Evolutionary conservation across 2,329 filamentous ascomycete genomes (phyloP).

Genomic region (Endocalyx cinctus): DNA sequence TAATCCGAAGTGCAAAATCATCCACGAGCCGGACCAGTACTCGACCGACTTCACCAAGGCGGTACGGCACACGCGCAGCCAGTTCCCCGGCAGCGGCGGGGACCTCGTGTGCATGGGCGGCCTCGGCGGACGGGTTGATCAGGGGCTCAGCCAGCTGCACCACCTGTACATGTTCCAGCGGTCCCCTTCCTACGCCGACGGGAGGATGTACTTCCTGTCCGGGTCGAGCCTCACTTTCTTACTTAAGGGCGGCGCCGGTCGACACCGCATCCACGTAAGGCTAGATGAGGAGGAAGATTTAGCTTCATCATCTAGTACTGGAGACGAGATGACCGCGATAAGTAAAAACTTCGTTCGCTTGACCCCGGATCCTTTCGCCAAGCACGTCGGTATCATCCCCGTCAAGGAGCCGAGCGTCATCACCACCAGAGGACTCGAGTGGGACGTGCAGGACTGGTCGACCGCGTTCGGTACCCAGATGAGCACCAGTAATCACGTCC

Average conservation of each 20-base stretch:
- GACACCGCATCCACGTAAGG: conserved; percentile 64
- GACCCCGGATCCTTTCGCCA: conserved; percentile 53
- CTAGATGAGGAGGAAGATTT: conserved; percentile 7
- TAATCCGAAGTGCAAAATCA: conserved; percentile 50
- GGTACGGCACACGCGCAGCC: conserved; percentile 32
- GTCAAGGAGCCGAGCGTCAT: conserved; percentile 75
- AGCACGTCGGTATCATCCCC: conserved; percentile 83
- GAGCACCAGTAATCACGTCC: conserved; percentile 77
- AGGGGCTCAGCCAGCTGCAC: conserved; percentile 84
- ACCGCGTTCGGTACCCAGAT: conserved; percentile 70
- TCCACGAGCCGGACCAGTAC: conserved; percentile 74
- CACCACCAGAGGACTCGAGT: conserved; percentile 75
- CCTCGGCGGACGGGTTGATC: conserved; percentile 85
- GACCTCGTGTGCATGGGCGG: conserved; percentile 81
- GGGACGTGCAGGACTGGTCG: conserved; percentile 82
- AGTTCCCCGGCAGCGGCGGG: conserved; percentile 11
- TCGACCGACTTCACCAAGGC: conserved; percentile 91
- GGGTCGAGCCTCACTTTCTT: conserved; percentile 79
- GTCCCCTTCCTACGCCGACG: conserved; percentile 40
- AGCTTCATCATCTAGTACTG: too few species aligned
- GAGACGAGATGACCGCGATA: conserved; percentile 1
- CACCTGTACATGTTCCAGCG: conserved; percentile 67
- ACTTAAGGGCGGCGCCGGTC: conserved; percentile 54
- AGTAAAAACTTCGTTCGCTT: conserved; percentile 4
- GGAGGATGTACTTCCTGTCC: conserved; percentile 73